phyloP scores from a whole-genome alignment of 2,329 filamentous ascomycete genomes.

The Aspergillus sp. region DNA sequence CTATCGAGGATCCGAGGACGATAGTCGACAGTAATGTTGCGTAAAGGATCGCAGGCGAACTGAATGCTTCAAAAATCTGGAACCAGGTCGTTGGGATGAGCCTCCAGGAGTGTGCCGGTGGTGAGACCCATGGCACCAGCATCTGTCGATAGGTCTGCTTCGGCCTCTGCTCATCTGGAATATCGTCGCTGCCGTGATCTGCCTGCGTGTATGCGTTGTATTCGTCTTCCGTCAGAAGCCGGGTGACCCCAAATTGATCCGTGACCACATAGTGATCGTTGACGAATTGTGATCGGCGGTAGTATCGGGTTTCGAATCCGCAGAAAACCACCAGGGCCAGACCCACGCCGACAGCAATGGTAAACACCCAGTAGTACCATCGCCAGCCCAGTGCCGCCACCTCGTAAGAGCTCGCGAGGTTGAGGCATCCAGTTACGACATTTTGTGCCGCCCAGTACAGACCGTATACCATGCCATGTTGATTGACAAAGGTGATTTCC shows the following conservation, averaged over 20 bases:
- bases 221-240: slow-evolving; percentile 31
- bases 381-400: slow-evolving; percentile 38
- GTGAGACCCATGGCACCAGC: slow-evolving; percentile 27
- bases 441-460: slow-evolving; percentile 43
- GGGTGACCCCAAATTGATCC: slow-evolving; percentile 41
- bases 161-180: neutral
- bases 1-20: slow-evolving; percentile 36
- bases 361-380: slow-evolving; percentile 45
- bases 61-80: slow-evolving; percentile 24
- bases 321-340: slow-evolving; percentile 39
- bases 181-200: neutral
- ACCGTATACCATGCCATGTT: slow-evolving; percentile 37
- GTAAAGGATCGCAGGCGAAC: slow-evolving; percentile 39
- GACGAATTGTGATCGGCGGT: slow-evolving; percentile 32
- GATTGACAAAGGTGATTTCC: slow-evolving; percentile 43
- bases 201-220: slow-evolving; percentile 13
- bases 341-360: slow-evolving; percentile 33
- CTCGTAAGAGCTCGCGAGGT: slow-evolving; percentile 36
- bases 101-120: slow-evolving; percentile 12
- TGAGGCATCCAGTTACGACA: slow-evolving; percentile 30
- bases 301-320: slow-evolving; percentile 42
- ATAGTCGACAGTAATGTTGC: slow-evolving; percentile 39
- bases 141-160: slow-evolving; percentile 25
- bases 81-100: slow-evolving; percentile 16
- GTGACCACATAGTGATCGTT: slow-evolving; percentile 38